phyloP scores from a whole-genome alignment of 768 basidiomycete species.

The Lactarius psammicola region DNA sequence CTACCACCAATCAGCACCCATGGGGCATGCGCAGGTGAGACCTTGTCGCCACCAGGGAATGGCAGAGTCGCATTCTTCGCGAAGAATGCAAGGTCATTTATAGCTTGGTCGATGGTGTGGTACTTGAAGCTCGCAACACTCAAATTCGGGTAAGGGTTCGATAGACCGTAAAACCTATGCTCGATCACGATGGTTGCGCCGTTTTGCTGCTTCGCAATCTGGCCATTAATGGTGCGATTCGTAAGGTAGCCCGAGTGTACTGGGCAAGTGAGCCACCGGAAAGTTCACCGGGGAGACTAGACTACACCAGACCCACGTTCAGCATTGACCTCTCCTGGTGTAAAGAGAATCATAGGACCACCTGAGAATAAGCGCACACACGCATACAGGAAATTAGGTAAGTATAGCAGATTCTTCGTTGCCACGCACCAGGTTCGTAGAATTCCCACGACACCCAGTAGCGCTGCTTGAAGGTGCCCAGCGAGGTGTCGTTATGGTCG shows the following conservation, averaged over 20 bases:
- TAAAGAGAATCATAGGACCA: conserved; percentile 63
- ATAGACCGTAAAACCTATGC: conserved; percentile 56
- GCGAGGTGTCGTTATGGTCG: conserved; percentile 52
- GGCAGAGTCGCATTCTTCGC: conserved; percentile 49
- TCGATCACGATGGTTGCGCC: conserved; percentile 65
- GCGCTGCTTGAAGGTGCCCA: conserved; percentile 75
- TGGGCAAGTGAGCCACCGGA: conserved; percentile 12
- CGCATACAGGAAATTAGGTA: neutral
- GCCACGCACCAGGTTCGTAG: conserved; percentile 44
- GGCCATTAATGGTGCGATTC: conserved; percentile 60
- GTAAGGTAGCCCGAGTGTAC: conserved; percentile 54
- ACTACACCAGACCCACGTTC: conserved; percentile 35
- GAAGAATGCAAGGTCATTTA: conserved; percentile 66
- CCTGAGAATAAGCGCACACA: conserved; percentile 26
- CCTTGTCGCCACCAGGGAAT: conserved; percentile 46
- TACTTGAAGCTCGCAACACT: neutral
- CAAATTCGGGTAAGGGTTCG: neutral
- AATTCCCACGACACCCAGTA: conserved; percentile 58
- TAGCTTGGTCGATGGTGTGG: neutral
- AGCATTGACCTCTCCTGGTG: conserved; percentile 65
- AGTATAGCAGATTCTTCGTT: neutral
- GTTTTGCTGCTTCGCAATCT: conserved; percentile 62
- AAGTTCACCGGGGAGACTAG: neutral
- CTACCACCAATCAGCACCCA: conserved; percentile 47
- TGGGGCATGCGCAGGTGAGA: conserved; percentile 52